Base-by-base conservation (phyloP, 2,329 filamentous ascomycete species). In the Ophioceras dolichostomum region DNA sequence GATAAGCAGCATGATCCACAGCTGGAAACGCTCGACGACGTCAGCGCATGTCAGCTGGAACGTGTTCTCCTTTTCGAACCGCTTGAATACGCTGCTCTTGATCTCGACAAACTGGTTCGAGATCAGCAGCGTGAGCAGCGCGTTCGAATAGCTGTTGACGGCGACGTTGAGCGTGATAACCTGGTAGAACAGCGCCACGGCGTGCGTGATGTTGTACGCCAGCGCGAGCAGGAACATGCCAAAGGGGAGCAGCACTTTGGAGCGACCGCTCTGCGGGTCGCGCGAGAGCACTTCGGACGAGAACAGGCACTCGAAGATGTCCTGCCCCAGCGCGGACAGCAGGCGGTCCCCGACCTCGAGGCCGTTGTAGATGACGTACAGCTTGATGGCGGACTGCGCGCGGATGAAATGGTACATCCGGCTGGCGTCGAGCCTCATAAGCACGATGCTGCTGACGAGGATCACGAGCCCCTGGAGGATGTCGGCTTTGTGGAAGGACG, bases 101-200 rank as follows among this genome's bases (percentile, higher is more conserved):
- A 98, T 94, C 61, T 98, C 91, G 31, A 98, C 91, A 50, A 98
- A 98, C 53, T 98, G 93, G 53, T 96, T 98, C 6, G 88, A 95
- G 54, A 98, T 76, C 2, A 98, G 68, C 1, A 98, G 72, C 0
- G 91, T 95, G 24, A 98, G 68, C 4, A 98, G 67, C 0, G 91
- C 89, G 52, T 98, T 98, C 0, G 88, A 95, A 58, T 98, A 98
- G 0, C 89, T 95, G 58, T 98, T 98, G 49, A 98, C 89, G 1
- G 91, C 91, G 4, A 98, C 93, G 45, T 98, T 98, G 38, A 98
- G 72, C 0, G 91, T 94, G 49, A 98, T 94, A 47, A 96, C 89
- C 53, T 98, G 91, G 56, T 94, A 96, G 59, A 98, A 96, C 1
- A 98, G 67, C 0, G 86, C 79, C 1, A 87, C 79, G 0, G 89